These are phyloP conservation scores for Arthrobotrys iridis DNA, from an alignment of 2,329 filamentous ascomycete species.

Conservation along the genomic window DNA sequence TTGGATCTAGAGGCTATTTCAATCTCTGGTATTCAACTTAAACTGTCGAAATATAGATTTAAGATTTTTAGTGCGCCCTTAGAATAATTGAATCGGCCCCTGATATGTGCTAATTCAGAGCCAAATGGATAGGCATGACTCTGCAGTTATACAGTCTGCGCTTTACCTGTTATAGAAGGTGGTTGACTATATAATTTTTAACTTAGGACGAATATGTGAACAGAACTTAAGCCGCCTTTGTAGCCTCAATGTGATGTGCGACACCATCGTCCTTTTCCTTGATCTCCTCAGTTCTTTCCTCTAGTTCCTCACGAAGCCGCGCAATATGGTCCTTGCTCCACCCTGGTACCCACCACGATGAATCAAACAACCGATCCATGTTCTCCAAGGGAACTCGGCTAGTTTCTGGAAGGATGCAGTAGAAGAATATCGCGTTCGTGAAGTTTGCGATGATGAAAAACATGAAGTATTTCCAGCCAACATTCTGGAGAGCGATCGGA, in stretches of 20 bases:
- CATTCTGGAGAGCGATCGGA: conserved; percentile 65
- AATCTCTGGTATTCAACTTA: too few relatives aligned
- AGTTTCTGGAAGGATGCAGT: conserved; percentile 74
- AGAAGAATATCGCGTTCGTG: conserved; percentile 75
- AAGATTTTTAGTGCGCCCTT: too few relatives aligned
- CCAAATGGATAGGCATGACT: too few relatives aligned
- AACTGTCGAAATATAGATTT: too few relatives aligned
- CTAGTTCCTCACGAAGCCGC: conserved; percentile 66
- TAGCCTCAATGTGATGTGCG: conserved; percentile 56
- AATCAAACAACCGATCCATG: conserved; percentile 74
- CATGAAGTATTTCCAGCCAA: conserved; percentile 66
- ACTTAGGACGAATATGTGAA: too few relatives aligned
- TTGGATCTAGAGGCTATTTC: too few relatives aligned
- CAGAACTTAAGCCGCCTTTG: neutral
- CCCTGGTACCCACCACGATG: conserved; percentile 71
- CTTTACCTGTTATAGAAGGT: too few relatives aligned
- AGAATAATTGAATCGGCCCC: too few relatives aligned
- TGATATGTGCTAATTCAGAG: too few relatives aligned
- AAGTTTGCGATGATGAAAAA: conserved; percentile 74
- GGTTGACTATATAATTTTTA: too few relatives aligned
- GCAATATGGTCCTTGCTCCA: conserved; percentile 66
- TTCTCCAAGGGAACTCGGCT: conserved; percentile 72
- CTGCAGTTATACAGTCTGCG: too few relatives aligned
- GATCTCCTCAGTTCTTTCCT: conserved; percentile 69
- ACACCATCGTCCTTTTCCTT: conserved; percentile 64